Percentiles rank a stretch among this genome's conserved stretches.
These are phyloP conservation scores for Ceratocystis lukuohia DNA, from an alignment of 2,329 filamentous ascomycete species.

Conservation along the genomic window DNA sequence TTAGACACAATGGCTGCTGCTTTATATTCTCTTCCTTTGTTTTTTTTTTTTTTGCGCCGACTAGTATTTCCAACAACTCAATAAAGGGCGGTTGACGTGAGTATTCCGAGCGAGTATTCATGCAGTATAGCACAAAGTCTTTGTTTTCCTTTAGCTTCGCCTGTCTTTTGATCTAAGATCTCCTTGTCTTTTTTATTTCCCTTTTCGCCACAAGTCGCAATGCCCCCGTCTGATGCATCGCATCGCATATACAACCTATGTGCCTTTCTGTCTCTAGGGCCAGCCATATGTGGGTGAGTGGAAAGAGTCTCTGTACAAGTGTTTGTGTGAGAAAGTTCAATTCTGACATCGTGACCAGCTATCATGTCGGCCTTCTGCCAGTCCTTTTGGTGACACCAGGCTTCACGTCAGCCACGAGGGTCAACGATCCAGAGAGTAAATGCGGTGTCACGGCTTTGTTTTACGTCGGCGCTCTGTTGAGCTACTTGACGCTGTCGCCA, in stretches of 20 bases:
- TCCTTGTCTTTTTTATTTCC: neutral
- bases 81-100: neutral
- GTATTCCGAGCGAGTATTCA: too few relatives aligned
- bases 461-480: slow-evolving; percentile 42
- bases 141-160: too few relatives aligned
- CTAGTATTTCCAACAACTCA: neutral
- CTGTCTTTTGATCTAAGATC: neutral
- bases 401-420: slow-evolving; percentile 26
- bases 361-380: slow-evolving; percentile 45
- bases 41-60: neutral
- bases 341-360: slow-evolving; percentile 25
- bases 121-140: neutral
- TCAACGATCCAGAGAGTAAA: slow-evolving; percentile 29
- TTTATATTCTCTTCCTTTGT: neutral
- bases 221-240: slow-evolving; percentile 2
- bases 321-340: neutral
- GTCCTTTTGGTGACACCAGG: slow-evolving; percentile 44
- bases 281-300: slow-evolving; percentile 39
- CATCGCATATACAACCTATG: slow-evolving; percentile 30
- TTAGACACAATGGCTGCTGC: neutral
- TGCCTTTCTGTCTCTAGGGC: slow-evolving; percentile 36
- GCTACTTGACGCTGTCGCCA: slow-evolving; percentile 42
- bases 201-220: neutral
- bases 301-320: neutral
- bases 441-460: slow-evolving; percentile 27